phyloP scores from a whole-genome alignment of 352 stramenopile genomes.

The Globisporangium middletonii region DNA sequence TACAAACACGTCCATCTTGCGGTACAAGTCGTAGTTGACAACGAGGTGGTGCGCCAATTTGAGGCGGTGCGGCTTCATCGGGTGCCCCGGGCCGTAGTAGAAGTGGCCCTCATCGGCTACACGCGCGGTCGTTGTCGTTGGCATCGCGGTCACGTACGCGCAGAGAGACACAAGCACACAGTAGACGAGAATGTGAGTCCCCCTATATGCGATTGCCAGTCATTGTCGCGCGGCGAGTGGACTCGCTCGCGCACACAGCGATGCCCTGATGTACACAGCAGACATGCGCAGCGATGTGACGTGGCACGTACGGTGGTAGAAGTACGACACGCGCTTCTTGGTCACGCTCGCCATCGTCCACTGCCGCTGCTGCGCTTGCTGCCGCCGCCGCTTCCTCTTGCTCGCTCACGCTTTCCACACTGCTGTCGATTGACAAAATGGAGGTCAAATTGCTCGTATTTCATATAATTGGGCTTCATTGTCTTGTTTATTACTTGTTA shows the following conservation, averaged over 20 bases:
- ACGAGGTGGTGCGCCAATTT: conserved; percentile 98
- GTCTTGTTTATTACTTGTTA: neutral
- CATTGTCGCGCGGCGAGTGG: no score
- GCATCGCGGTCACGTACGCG: neutral
- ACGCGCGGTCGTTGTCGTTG: neutral
- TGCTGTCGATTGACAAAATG: neutral
- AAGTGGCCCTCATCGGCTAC: conserved; percentile 94
- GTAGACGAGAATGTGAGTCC: neutral
- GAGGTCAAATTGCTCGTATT: neutral
- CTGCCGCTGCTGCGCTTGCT: neutral
- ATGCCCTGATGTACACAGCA: no score
- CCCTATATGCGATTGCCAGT: no score
- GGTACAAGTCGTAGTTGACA: conserved; percentile 97
- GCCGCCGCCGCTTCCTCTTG: neutral
- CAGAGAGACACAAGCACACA: neutral
- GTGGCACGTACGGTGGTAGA: conserved; percentile 70
- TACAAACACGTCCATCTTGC: conserved; percentile 99
- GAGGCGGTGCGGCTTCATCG: conserved; percentile 97
- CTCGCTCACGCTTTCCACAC: neutral
- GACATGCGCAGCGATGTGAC: no score
- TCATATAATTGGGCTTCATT: neutral
- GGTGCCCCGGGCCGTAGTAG: conserved; percentile 95
- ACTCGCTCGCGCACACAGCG: no score
- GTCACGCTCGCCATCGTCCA: conserved; percentile 33
- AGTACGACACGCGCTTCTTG: conserved; percentile 83